Conservation (phyloP, 306 rosid genomes). For the Corylus heterophylla region DNA sequence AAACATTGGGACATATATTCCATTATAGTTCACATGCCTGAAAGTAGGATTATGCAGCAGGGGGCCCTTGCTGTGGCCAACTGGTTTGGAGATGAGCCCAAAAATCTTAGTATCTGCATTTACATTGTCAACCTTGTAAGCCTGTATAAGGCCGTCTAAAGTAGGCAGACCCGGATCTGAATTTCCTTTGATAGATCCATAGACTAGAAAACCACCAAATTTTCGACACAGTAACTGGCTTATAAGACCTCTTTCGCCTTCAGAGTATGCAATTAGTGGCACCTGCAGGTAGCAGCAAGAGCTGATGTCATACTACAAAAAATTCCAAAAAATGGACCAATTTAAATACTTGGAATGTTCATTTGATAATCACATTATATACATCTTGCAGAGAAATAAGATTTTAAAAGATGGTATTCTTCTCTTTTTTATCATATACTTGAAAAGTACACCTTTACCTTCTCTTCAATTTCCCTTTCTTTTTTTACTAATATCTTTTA, state of each 20-base stretch:
- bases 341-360: not conserved
- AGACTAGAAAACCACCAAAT: slow-evolving; percentile 48
- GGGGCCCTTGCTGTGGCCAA: slow-evolving; percentile 57
- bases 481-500: not conserved
- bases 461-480: not conserved
- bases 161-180: slow-evolving; percentile 38
- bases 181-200: slow-evolving; percentile 41
- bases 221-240: slow-evolving; percentile 48
- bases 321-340: not conserved
- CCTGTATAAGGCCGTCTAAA: slow-evolving; percentile 31
- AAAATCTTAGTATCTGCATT: slow-evolving; percentile 41
- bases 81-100: slow-evolving; percentile 57
- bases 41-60: slow-evolving; percentile 48
- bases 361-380: not conserved
- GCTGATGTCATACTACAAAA: not conserved
- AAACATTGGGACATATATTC: slow-evolving; percentile 51
- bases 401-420: too few species aligned
- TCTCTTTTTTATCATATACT: not conserved
- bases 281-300: slow-evolving; percentile 28
- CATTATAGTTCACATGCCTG: slow-evolving; percentile 41
- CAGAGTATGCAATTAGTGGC: slow-evolving; percentile 48
- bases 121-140: slow-evolving; percentile 35
- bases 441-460: not conserved
- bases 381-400: not conserved
- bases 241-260: slow-evolving; percentile 49